Base-by-base conservation (phyloP, 768 basidiomycete genomes). In the Guyanaporus albipodus region DNA sequence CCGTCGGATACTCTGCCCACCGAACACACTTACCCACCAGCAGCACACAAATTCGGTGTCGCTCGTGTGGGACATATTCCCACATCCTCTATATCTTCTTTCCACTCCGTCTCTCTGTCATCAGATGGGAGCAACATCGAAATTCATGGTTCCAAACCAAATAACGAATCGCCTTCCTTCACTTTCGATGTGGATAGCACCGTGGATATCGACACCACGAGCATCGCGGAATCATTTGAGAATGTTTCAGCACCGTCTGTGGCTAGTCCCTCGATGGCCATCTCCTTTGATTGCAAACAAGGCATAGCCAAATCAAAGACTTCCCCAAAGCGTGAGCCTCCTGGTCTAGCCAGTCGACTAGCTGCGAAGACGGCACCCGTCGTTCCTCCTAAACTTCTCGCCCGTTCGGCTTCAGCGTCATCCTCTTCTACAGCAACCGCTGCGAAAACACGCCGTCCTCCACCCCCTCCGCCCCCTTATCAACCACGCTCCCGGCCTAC, bases 101-200 rank as follows among this genome's bases (percentile, higher is more conserved):
- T 91, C 51, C 86, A 88, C 56, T 88, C 87, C 3, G 84, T 90
- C 21, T 90, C 87, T 2, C 74, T 90, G 15, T 89, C 87, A 2
- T 85, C 83, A 7, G 82, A 83, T 51, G 62, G 70, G 67, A 68
- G 63, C 31, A 64, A 55, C 4, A 47, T 58, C 27, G 66, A 66
- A 31, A 39, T 23, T 0, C 52, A 41, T 12, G 51, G 42, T 41
- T 38, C 50, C 0, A 44, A 42, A 32, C 43, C 29, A 22, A 42
- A 37, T 11, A 56, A 72, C 36, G 67, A 72, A 45, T 71, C 73
- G 24, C 66, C 73, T 15, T 76, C 77, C 1, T 73, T 71, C 54
- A 73, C 76, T 11, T 59, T 74, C 14, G 80, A 82, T 50, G 61
- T 58, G 17, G 69, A 71, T 6, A 60, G 59, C 36, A 52, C 55